phyloP scores from a whole-genome alignment of 2,329 filamentous ascomycete species.

The Penicillium paneum region DNA sequence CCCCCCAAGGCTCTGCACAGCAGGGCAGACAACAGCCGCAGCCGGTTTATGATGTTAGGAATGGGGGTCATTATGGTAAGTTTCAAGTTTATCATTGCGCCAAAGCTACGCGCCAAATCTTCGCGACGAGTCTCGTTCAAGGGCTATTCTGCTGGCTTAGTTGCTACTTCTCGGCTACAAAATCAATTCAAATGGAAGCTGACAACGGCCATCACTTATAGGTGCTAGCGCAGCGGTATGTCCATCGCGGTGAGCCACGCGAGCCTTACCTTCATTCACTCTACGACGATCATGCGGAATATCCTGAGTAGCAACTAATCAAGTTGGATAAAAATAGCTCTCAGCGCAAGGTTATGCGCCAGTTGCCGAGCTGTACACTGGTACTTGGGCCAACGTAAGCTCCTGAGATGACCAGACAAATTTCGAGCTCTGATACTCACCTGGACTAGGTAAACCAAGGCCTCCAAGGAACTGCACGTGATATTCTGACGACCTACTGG shows the following conservation, averaged over 20 bases:
- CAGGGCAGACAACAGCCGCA: constrained; percentile 59
- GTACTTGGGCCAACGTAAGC: constrained; percentile 89
- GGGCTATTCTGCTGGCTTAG: not conserved
- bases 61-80: constrained; percentile 77
- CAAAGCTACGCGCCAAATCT: not conserved
- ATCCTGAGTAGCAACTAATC: constrained; percentile 10
- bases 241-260: constrained; percentile 18
- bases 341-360: constrained; percentile 83
- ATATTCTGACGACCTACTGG: constrained; percentile 98
- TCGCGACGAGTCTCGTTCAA: not conserved
- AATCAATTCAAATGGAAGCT: constrained; percentile 5
- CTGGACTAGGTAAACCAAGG: constrained; percentile 81
- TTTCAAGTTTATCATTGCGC: not conserved
- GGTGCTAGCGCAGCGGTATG: constrained; percentile 67
- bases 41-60: constrained; percentile 68
- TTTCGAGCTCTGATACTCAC: constrained; percentile 20
- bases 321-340: constrained; percentile 55
- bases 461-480: constrained; percentile 85
- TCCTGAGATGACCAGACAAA: not conserved
- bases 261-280: not conserved
- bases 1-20: constrained; percentile 55
- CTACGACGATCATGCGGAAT: not conserved
- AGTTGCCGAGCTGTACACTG: constrained; percentile 85
- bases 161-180: not conserved
- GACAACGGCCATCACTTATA: constrained; percentile 31